These are phyloP conservation scores for Chytridium lagenaria DNA, from an alignment of 371 early-diverging fungal genomes.

Conservation along the genomic window DNA sequence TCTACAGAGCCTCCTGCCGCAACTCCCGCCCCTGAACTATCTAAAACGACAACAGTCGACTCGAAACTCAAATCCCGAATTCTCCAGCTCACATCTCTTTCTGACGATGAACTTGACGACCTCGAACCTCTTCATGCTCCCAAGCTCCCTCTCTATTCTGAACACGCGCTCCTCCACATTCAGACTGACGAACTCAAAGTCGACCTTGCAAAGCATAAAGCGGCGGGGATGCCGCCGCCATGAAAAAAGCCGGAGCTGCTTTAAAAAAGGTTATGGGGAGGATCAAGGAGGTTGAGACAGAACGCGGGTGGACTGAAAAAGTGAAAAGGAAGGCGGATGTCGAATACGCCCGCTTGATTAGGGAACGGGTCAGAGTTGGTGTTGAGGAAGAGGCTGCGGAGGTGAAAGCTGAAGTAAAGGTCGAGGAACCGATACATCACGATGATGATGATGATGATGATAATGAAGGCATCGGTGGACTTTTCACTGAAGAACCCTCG, in stretches of 20 bases:
- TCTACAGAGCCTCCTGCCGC: background rate
- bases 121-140: background rate
- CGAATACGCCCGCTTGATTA: constrained; percentile 17
- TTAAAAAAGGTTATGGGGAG: background rate
- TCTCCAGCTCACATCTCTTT: background rate
- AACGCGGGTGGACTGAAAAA: constrained; percentile 1
- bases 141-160: background rate
- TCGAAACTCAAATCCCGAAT: constrained; percentile 2
- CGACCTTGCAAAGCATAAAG: background rate
- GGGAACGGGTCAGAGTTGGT: background rate
- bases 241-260: background rate
- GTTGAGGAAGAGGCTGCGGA: background rate
- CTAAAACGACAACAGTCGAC: constrained; percentile 1
- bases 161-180: constrained; percentile 14
- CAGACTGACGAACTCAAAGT: constrained; percentile 17
- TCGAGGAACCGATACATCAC: background rate
- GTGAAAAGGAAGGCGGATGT: constrained; percentile 29
- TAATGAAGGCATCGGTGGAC: constrained; percentile 9
- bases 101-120: background rate
- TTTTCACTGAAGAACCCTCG: constrained; percentile 11
- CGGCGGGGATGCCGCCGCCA: background rate
- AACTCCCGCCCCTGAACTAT: background rate
- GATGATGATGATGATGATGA: constrained; percentile 20
- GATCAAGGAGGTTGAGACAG: constrained; percentile 9
- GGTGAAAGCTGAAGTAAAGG: constrained; percentile 6